Conservation (phyloP, 257 asterid genomes). For the Fraxinus cuspidata region DNA sequence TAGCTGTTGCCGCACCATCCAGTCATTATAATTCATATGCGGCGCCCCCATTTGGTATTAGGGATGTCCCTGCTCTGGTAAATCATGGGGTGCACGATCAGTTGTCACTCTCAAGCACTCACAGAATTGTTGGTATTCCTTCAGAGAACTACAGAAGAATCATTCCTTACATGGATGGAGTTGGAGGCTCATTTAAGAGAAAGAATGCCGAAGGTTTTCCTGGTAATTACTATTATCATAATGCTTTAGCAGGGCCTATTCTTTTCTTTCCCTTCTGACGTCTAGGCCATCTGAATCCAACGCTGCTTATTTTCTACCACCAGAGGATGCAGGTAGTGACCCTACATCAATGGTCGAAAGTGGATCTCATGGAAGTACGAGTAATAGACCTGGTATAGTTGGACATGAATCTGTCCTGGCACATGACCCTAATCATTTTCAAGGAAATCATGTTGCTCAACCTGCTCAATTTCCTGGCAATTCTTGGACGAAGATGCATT, state of each 20-base stretch:
- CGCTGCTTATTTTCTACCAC: slow-evolving; percentile 31
- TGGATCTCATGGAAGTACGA: slow-evolving; percentile 38
- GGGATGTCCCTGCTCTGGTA: slow-evolving; percentile 53
- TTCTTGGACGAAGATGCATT: slow-evolving; percentile 64
- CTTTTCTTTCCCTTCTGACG: slow-evolving; percentile 42
- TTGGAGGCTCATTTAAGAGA: slow-evolving; percentile 54
- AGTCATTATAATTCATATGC: slow-evolving; percentile 55
- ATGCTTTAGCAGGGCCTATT: slow-evolving; percentile 56
- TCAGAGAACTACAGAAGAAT: slow-evolving; percentile 41
- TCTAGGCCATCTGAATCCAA: slow-evolving; percentile 45
- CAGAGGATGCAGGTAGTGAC: slow-evolving; percentile 41
- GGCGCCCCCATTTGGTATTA: slow-evolving; percentile 53
- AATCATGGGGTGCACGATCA: slow-evolving; percentile 52
- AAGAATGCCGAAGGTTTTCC: slow-evolving; percentile 58
- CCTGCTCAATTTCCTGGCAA: slow-evolving; percentile 56
- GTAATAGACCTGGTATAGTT: slow-evolving; percentile 44
- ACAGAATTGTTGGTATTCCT: slow-evolving; percentile 32
- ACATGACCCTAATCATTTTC: slow-evolving; percentile 44
- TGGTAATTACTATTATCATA: slow-evolving; percentile 34
- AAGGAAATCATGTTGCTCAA: slow-evolving; percentile 56
- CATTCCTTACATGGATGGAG: slow-evolving; percentile 46
- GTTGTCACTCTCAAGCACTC: slow-evolving; percentile 40
- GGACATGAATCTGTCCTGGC: slow-evolving; percentile 46
- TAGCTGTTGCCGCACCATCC: slow-evolving; percentile 46
- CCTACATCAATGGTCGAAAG: slow-evolving; percentile 29